Percentiles rank a stretch among this genome's conserved stretches.
These are phyloP conservation scores for Phytopythium sindhum DNA, from an alignment of 352 stramenopile species.

Conservation along the genomic window DNA sequence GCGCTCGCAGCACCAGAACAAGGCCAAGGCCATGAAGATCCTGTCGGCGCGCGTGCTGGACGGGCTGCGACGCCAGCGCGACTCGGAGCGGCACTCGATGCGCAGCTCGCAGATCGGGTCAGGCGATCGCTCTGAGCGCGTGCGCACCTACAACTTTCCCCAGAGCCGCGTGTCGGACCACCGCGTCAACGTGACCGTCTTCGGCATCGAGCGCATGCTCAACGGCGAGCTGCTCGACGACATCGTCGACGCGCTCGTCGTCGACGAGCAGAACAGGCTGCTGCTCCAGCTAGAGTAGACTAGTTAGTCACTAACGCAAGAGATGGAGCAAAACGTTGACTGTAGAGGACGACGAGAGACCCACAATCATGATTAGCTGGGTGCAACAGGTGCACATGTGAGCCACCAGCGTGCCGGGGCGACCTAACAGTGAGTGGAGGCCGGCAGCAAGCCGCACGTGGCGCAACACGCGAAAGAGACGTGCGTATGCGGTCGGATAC, in stretches of 20 bases:
- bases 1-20: constrained; percentile 97
- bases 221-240: constrained; percentile 87
- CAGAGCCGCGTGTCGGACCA: constrained; percentile 96
- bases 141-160: constrained; percentile 98
- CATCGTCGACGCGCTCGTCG: constrained; percentile 80
- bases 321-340: too few species aligned
- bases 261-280: constrained; percentile 76
- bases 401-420: too few species aligned
- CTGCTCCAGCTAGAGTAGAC: constrained; percentile 60
- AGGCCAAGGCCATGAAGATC: constrained; percentile 97
- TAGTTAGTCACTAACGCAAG: too few species aligned
- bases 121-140: constrained; percentile 95
- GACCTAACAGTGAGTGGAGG: too few species aligned
- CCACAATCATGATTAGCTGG: too few species aligned
- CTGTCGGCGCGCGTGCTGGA: constrained; percentile 95
- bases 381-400: too few species aligned
- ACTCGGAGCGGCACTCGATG: constrained; percentile 57
- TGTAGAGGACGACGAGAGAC: too few species aligned
- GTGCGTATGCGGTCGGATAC: background rate
- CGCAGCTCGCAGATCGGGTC: constrained; percentile 92
- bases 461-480: too few species aligned
- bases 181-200: constrained; percentile 88
- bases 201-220: constrained; percentile 89
- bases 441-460: too few species aligned
- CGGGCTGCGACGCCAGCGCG: constrained; percentile 76